A percentile compares a stretch with the other conserved stretches of the same genome.
phyloP scores from a whole-genome alignment of 108 stramenopile genomes.

The Cyclotella sp. region DNA sequence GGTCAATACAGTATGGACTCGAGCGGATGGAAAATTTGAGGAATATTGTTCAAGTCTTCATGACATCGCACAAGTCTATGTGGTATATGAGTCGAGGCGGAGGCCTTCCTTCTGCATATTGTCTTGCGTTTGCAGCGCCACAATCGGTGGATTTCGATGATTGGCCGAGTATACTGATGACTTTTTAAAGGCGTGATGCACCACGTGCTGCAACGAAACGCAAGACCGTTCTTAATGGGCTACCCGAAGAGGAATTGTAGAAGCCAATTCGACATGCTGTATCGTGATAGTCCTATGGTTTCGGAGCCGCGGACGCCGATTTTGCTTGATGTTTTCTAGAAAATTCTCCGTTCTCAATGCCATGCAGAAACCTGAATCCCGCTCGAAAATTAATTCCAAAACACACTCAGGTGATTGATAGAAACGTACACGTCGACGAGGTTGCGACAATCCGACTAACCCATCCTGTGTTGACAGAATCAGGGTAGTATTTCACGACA shows the following conservation, averaged over 20 bases:
- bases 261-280: slow-evolving; percentile 59
- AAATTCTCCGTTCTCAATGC: slow-evolving; percentile 59
- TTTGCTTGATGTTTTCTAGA: slow-evolving; percentile 66
- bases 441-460: slow-evolving; percentile 57
- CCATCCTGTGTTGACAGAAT: too few relatives aligned
- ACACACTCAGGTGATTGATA: slow-evolving; percentile 57
- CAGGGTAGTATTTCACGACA: too few relatives aligned
- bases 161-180: slow-evolving; percentile 58
- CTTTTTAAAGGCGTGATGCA: slow-evolving; percentile 52
- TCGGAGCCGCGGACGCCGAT: slow-evolving; percentile 58
- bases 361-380: slow-evolving; percentile 56
- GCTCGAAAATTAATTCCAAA: slow-evolving; percentile 58
- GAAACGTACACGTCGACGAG: slow-evolving; percentile 56
- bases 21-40: slow-evolving; percentile 64
- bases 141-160: slow-evolving; percentile 54
- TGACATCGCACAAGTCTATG: too few relatives aligned
- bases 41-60: slow-evolving; percentile 49
- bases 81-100: too few relatives aligned
- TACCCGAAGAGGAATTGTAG: slow-evolving; percentile 48
- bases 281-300: slow-evolving; percentile 66
- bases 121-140: slow-evolving; percentile 64
- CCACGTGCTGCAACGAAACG: slow-evolving; percentile 28
- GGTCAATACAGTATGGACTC: slow-evolving; percentile 70
- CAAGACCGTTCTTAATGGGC: slow-evolving; percentile 11
- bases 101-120: slow-evolving; percentile 67